Base-by-base conservation (phyloP, 2,329 filamentous ascomycete species). In the Claviceps capensis region DNA sequence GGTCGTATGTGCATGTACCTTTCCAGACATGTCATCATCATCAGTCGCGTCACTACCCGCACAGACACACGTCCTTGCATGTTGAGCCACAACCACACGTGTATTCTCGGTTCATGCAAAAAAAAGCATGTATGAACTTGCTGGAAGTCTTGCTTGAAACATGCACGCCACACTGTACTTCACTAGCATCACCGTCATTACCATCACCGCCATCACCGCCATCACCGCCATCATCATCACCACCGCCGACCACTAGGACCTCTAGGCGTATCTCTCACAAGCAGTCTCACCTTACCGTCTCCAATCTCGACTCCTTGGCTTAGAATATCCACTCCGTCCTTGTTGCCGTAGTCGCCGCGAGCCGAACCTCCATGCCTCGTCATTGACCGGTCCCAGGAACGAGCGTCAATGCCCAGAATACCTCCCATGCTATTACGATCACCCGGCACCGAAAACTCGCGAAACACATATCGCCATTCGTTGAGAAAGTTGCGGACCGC, bases 371-470 rank as follows among this genome's bases (percentile, higher is more conserved):
- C 75, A 34, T 34, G 9, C 53, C 74, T 71, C 6, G 69, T 63
- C 51, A 83, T 66, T 17, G 75, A 74, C 68, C 77, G 82, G 65
- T 85, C 82, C 72, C 78, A 85, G 63, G 80, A 84, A 56, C 79
- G 72, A 38, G 81, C 79, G 62, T 85, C 81, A 54, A 85, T 79
- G 7, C 82, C 82, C 53, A 85, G 65, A 54, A 85, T 85, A 44
- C 93, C 91, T 54, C 89, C 90, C 70, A 84, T 82, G 63, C 77
- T 83, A 65, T 83, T 84, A 52, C 88, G 80, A 67, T 97, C 93
- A n/a, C 91, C 91, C 2, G 90, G 89, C 9, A 96, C 90, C 40
- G 86, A 93, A 68, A 98, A 98, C 69, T 98, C 93, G 51, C 91
- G 85, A 69, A 91, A 98, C 0, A 88, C 86, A 65, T 96, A 98